A percentile compares a stretch with the other conserved stretches of the same genome.
Evolutionary conservation across 257 asterid genomes (phyloP).

Genomic region (Primulina huaijiensis): DNA sequence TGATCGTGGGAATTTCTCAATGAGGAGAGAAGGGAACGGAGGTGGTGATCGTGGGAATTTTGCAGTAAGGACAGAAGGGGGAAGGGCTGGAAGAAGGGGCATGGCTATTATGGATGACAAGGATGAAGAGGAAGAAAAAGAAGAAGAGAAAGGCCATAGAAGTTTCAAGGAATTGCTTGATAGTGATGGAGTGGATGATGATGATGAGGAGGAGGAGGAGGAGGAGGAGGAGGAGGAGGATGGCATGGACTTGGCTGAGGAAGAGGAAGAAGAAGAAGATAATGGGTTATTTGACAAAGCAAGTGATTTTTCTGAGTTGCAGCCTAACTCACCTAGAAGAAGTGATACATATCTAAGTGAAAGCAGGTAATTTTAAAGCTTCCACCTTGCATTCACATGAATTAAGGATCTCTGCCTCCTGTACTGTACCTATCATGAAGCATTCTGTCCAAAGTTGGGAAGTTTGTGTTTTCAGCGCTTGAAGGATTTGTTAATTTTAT

Average conservation of each 20-base stretch:
- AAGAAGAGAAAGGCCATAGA: slow-evolving; percentile 37
- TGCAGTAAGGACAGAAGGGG: neutral
- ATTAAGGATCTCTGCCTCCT: neutral
- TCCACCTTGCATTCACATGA: neutral
- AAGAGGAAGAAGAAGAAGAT: slow-evolving; percentile 24
- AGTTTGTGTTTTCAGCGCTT: neutral
- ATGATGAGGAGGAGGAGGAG: slow-evolving; percentile 24
- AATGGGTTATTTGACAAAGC: slow-evolving; percentile 29
- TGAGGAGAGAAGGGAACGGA: neutral
- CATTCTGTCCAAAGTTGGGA: neutral
- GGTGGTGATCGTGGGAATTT: neutral
- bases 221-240: slow-evolving; percentile 32
- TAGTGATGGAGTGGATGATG: slow-evolving; percentile 56
- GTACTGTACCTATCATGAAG: neutral
- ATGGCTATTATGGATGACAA: slow-evolving; percentile 42
- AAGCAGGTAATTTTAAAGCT: slow-evolving; percentile 52
- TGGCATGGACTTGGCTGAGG: slow-evolving; percentile 25
- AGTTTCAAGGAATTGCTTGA: slow-evolving; percentile 60
- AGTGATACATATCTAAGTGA: slow-evolving; percentile 78
- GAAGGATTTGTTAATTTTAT: slow-evolving; percentile 12
- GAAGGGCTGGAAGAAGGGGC: slow-evolving; percentile 29
- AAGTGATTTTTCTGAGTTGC: slow-evolving; percentile 12
- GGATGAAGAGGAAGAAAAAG: slow-evolving; percentile 35
- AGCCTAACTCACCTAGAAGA: slow-evolving; percentile 37
- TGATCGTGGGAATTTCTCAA: neutral